A percentile compares a stretch with the other conserved stretches of the same genome.
Conservation (phyloP, 2,329 filamentous ascomycete genomes). For the Scolecobasidium constrictum region DNA sequence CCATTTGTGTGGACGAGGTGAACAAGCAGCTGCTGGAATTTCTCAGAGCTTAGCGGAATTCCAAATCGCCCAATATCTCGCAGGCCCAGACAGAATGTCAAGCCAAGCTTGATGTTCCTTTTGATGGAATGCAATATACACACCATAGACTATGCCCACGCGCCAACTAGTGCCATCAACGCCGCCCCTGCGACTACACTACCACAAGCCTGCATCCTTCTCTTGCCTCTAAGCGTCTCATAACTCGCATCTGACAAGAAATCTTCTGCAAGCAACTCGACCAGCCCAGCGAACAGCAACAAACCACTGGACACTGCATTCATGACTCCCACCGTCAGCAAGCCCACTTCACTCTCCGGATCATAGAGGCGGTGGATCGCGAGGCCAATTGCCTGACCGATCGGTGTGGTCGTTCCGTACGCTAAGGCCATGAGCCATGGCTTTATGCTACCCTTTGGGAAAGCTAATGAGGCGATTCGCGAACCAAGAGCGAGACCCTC, state of each 20-base stretch:
- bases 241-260: conserved; percentile 70
- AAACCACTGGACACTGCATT: conserved; percentile 76
- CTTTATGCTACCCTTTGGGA: conserved; percentile 19
- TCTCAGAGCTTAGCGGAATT: too few relatives aligned
- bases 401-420: conserved; percentile 60
- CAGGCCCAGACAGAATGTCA: too few relatives aligned
- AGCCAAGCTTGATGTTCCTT: too few relatives aligned
- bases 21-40: too few relatives aligned
- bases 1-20: too few relatives aligned
- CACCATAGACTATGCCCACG: too few relatives aligned
- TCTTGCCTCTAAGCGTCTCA: conserved; percentile 50
- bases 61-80: too few relatives aligned
- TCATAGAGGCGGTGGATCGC: conserved; percentile 71
- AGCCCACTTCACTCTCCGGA: conserved; percentile 61
- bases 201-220: conserved; percentile 50
- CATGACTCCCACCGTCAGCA: conserved; percentile 77
- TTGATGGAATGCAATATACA: too few relatives aligned
- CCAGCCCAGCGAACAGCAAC: conserved; percentile 70
- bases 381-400: conserved; percentile 75
- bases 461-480: conserved; percentile 68
- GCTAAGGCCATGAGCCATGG: conserved; percentile 66
- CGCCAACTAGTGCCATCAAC: conserved; percentile 62
- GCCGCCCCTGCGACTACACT: conserved; percentile 53
- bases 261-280: conserved; percentile 77
- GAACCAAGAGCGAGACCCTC: conserved; percentile 79